Base-by-base conservation (phyloP, 495 filamentous ascomycete species). In the Aspergillus diversus region DNA sequence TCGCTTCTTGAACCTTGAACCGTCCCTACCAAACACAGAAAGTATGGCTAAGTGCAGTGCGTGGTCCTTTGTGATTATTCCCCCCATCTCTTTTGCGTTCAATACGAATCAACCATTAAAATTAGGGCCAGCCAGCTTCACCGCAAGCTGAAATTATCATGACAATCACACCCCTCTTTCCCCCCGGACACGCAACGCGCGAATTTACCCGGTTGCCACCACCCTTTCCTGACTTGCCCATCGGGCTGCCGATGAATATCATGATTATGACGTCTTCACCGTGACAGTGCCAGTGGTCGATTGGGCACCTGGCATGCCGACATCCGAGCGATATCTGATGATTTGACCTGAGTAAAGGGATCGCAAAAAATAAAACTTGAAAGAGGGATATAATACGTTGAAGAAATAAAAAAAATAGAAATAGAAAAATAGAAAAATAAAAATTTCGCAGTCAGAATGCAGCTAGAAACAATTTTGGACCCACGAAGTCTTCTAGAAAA, bases 401-500 rank as follows among this genome's bases (percentile, higher is more conserved):
- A 43, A 11, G 7, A 13, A 11, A 43, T 4, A 43, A 13, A 11
- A 42, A 43, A 16, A 33, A 11, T 47, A 17, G 5, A 47, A 32
- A 13, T 37, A 47, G 13, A 46, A 27, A 6, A 16, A n/a, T n/a
- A 16, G 33, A 32, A 33, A 33, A 34, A n/a, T n/a, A n/a, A 54
- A 54, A 33, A 33, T 33, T 33, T 12, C 33, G 32, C 13, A 54
- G 33, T 33, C 3, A n/a, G 7, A n/a, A 48, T 51, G 35, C 42
- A 34, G 49, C 53, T 16, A 46, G 48, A 50, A 63, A 66, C 57
- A 55, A 55, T 54, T 60, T 57, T 55, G 61, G 68, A 65, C 64
- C 66, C 67, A 64, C 56, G 65, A 73, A 60, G 35, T 49, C 63
- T 72, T 74, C 72, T 72, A 74, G 72, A 74, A 74, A 65, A 72